Conservation (phyloP, 345 rosid species). For the Heritiera fomes region DNA sequence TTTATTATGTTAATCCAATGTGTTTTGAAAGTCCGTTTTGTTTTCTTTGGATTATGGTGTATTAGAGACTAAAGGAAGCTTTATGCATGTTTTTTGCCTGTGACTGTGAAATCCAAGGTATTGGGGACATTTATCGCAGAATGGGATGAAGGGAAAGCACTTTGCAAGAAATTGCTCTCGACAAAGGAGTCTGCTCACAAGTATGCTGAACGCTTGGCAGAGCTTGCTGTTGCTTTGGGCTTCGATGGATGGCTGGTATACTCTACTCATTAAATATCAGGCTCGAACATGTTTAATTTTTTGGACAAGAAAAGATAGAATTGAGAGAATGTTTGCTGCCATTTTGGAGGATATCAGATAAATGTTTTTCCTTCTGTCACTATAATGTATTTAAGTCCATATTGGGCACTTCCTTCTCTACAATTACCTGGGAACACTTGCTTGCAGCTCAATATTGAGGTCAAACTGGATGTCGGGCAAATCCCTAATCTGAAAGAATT, state of each 20-base stretch:
- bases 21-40: background rate
- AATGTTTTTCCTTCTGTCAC: background rate
- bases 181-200: slow-evolving; percentile 67
- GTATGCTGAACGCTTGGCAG: slow-evolving; percentile 69
- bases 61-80: slow-evolving; percentile 13
- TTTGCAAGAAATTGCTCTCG: slow-evolving; percentile 55
- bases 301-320: background rate
- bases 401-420: background rate
- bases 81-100: slow-evolving; percentile 4
- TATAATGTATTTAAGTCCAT: background rate
- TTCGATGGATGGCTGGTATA: slow-evolving; percentile 93
- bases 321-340: background rate
- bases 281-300: background rate
- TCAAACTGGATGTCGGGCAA: slow-evolving; percentile 42
- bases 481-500: slow-evolving; percentile 67
- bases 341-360: background rate
- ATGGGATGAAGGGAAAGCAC: slow-evolving; percentile 65
- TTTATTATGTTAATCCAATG: background rate
- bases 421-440: slow-evolving; percentile 9
- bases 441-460: slow-evolving; percentile 77
- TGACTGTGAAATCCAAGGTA: slow-evolving; percentile 48
- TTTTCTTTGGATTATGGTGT: background rate
- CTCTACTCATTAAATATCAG: background rate
- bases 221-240: slow-evolving; percentile 67
- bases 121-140: slow-evolving; percentile 87